phyloP scores from a whole-genome alignment of 177 flowering plant species.

The Tripterygium wilfordii region DNA sequence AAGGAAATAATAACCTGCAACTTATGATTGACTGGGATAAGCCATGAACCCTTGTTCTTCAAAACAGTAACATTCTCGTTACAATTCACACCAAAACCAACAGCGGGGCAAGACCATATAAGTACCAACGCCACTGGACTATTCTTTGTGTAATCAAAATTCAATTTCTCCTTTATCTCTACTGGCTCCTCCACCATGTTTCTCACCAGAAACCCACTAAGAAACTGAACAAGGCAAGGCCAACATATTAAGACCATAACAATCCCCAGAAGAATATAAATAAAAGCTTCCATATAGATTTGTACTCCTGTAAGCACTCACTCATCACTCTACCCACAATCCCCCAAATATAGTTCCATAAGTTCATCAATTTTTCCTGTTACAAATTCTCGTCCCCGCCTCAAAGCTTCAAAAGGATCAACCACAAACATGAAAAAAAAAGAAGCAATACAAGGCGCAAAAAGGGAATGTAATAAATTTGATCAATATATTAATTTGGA shows the following conservation, averaged over 20 bases:
- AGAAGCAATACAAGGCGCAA: conserved; percentile 14
- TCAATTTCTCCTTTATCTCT: conserved; percentile 35
- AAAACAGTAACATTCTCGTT: conserved; percentile 26
- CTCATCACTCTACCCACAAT: conserved; percentile 8
- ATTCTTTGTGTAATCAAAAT: conserved; percentile 62
- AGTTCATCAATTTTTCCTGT: conserved; percentile 4
- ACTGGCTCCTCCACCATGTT: conserved; percentile 50
- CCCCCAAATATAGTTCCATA: conserved; percentile 13
- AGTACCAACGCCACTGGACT: conserved; percentile 63
- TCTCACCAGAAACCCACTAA: conserved; percentile 44
- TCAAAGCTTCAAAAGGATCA: conserved; percentile 26
- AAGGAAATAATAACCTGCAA: conserved; percentile 48
- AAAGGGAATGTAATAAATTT: conserved; percentile 27
- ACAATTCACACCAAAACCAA: conserved; percentile 20
- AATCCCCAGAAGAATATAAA: conserved; percentile 33
- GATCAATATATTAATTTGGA: conserved; percentile 25
- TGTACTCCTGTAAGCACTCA: conserved; percentile 29
- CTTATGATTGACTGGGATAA: conserved; percentile 50
- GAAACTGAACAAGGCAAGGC: conserved; percentile 34
- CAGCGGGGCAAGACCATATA: conserved; percentile 28
- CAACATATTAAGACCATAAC: conserved; percentile 50
- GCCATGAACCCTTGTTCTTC: conserved; percentile 14
- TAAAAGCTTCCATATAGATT: conserved; percentile 20
- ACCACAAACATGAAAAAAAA: conserved; percentile 23
- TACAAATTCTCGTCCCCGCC: conserved; percentile 16